A percentile compares a stretch with the other conserved stretches of the same genome.
Conservation (phyloP, 176 grass and related monocot genomes). For the Rhynchospora tenuis region DNA sequence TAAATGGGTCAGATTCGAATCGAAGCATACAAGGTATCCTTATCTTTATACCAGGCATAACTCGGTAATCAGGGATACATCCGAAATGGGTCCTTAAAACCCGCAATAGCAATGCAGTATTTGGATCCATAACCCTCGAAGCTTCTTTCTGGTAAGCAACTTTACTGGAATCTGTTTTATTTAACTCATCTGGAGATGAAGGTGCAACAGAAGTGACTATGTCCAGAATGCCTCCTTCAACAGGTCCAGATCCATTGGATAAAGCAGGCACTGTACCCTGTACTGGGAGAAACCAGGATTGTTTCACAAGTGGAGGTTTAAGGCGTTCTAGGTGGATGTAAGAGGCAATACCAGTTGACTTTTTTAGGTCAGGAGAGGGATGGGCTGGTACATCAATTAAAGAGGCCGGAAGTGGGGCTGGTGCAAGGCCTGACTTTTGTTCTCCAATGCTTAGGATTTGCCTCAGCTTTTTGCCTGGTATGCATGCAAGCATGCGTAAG, state of each 20-base stretch:
- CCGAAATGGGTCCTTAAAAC: constrained; percentile 67
- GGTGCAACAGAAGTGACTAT: constrained; percentile 46
- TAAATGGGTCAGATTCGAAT: constrained; percentile 81
- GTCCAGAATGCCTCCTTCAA: constrained; percentile 30
- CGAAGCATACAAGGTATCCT: constrained; percentile 75
- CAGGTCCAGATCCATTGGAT: constrained; percentile 38
- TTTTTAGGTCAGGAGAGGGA: constrained; percentile 44
- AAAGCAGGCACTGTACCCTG: constrained; percentile 56
- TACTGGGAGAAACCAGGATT: constrained; percentile 62
- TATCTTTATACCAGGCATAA: constrained; percentile 69
- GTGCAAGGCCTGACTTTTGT: constrained; percentile 43
- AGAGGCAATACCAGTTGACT: constrained; percentile 40
- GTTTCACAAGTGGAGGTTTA: constrained; percentile 64
- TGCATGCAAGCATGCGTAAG: constrained; percentile 75
- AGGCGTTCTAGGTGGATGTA: constrained; percentile 86
- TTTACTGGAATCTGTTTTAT: constrained; percentile 32
- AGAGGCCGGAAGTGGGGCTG: constrained; percentile 54
- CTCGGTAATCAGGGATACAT: constrained; percentile 65
- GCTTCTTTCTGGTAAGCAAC: constrained; percentile 45
- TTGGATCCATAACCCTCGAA: constrained; percentile 67
- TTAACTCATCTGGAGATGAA: constrained; percentile 30
- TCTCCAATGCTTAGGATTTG: constrained; percentile 54
- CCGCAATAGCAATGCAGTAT: constrained; percentile 52
- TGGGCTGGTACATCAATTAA: constrained; percentile 47
- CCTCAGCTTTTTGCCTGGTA: constrained; percentile 89